Conservation (phyloP, 805 yeast genomes). For the Suhomyces emberorum region DNA sequence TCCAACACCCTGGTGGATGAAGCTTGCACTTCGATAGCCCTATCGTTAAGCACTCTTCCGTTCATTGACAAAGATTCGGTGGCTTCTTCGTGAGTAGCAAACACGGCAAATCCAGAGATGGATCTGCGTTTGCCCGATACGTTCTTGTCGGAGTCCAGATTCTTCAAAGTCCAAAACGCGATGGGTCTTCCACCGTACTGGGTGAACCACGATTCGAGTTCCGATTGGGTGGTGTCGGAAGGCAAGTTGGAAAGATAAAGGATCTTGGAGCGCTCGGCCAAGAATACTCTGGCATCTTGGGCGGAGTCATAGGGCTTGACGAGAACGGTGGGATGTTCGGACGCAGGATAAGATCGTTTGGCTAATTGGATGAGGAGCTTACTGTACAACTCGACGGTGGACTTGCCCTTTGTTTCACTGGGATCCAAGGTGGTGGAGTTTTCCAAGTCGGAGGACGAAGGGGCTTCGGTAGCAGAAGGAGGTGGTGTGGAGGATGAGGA, state of each 20-base stretch:
- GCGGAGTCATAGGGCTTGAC: constrained; percentile 73
- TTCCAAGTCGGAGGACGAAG: background rate
- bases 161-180: constrained; percentile 83
- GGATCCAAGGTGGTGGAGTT: background rate
- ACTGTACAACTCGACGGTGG: constrained; percentile 45
- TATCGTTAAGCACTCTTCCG: constrained; percentile 72
- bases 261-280: constrained; percentile 72
- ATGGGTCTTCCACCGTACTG: constrained; percentile 83
- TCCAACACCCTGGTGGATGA: constrained; percentile 76
- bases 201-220: constrained; percentile 86
- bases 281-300: constrained; percentile 67
- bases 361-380: constrained; percentile 46
- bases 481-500: constrained; percentile 9
- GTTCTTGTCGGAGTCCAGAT: constrained; percentile 27
- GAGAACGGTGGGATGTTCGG: constrained; percentile 53
- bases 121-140: constrained; percentile 36
- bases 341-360: constrained; percentile 46
- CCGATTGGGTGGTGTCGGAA: constrained; percentile 83
- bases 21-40: constrained; percentile 81
- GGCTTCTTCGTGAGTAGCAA: constrained; percentile 83
- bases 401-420: constrained; percentile 35
- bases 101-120: constrained; percentile 79
- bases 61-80: constrained; percentile 72
- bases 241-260: constrained; percentile 78
- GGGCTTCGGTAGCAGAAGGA: constrained; percentile 3